A percentile compares a stretch with the other conserved stretches of the same genome.
phyloP scores from a whole-genome alignment of 495 filamentous ascomycete species.

The Aspergillus mulundensis region DNA sequence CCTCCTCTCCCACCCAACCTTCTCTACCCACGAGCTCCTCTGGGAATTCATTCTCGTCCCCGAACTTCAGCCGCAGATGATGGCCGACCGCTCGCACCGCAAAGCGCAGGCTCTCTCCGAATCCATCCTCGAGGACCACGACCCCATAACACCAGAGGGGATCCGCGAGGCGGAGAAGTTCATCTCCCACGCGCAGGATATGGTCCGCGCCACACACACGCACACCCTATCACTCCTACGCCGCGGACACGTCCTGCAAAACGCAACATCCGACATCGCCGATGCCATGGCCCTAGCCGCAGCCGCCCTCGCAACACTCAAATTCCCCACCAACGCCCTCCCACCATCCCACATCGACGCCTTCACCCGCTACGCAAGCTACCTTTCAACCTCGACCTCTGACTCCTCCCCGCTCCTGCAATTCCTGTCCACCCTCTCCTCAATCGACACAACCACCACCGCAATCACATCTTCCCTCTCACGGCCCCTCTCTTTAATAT shows the following conservation, averaged over 20 bases:
- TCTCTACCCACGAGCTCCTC: slow-evolving; percentile 93
- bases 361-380: slow-evolving; percentile 65
- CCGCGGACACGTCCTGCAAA: slow-evolving; percentile 31
- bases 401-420: slow-evolving; percentile 62
- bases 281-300: slow-evolving; percentile 62
- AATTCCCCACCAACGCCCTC: slow-evolving; percentile 48
- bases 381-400: slow-evolving; percentile 63
- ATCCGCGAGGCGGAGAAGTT: slow-evolving; percentile 92
- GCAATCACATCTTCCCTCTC: slow-evolving; percentile 78
- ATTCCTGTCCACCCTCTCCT: slow-evolving; percentile 71
- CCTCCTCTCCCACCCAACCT: slow-evolving; percentile 84
- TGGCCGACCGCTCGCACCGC: slow-evolving; percentile 78
- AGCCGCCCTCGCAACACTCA: slow-evolving; percentile 46
- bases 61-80: slow-evolving; percentile 83
- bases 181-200: slow-evolving; percentile 80
- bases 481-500: slow-evolving; percentile 74
- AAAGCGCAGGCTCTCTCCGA: slow-evolving; percentile 82
- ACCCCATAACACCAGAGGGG: slow-evolving; percentile 66
- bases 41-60: slow-evolving; percentile 99
- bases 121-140: slow-evolving; percentile 80
- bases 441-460: slow-evolving; percentile 70
- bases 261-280: slow-evolving; percentile 55
- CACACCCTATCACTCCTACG: slow-evolving; percentile 77
- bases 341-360: slow-evolving; percentile 64
- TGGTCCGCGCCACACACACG: slow-evolving; percentile 75